A percentile compares a stretch with the other conserved stretches of the same genome.
Evolutionary conservation across 257 asterid species (phyloP).

Genomic region (Solanum okadae): DNA sequence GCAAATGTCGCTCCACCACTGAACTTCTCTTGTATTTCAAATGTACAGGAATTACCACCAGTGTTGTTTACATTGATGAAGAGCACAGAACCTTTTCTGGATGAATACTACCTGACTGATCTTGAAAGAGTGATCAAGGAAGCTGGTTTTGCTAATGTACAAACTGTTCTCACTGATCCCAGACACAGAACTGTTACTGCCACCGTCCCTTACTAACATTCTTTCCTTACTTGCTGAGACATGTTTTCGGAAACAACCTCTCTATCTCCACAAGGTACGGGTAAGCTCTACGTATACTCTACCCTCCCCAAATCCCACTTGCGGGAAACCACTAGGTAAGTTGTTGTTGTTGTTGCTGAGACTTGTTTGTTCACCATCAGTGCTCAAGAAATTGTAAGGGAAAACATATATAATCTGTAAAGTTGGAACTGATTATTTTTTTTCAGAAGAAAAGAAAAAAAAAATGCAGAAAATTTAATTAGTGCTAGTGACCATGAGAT

Average conservation of each 20-base stretch:
- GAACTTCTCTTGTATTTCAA: neutral
- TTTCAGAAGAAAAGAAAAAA: too few relatives aligned
- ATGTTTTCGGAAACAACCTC: neutral
- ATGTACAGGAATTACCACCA: conserved; percentile 65
- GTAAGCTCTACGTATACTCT: neutral
- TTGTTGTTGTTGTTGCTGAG: neutral
- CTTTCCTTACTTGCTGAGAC: neutral
- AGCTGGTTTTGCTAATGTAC: conserved; percentile 51
- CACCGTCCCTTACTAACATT: conserved; percentile 44
- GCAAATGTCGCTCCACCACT: neutral
- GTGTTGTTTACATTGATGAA: conserved; percentile 88
- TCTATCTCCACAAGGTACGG: neutral
- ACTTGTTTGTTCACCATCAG: neutral
- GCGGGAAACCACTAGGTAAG: neutral
- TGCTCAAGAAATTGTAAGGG: neutral
- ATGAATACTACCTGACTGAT: conserved; percentile 79
- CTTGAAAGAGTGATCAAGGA: conserved; percentile 50
- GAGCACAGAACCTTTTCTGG: conserved; percentile 90
- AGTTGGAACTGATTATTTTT: neutral
- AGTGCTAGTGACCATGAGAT: neutral
- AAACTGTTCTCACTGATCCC: conserved; percentile 67
- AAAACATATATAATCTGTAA: neutral
- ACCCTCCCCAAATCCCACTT: neutral
- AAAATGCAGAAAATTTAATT: neutral
- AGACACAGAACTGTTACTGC: conserved; percentile 84